Base-by-base conservation (phyloP, 495 filamentous ascomycete genomes). In the Extremus antarcticus region DNA sequence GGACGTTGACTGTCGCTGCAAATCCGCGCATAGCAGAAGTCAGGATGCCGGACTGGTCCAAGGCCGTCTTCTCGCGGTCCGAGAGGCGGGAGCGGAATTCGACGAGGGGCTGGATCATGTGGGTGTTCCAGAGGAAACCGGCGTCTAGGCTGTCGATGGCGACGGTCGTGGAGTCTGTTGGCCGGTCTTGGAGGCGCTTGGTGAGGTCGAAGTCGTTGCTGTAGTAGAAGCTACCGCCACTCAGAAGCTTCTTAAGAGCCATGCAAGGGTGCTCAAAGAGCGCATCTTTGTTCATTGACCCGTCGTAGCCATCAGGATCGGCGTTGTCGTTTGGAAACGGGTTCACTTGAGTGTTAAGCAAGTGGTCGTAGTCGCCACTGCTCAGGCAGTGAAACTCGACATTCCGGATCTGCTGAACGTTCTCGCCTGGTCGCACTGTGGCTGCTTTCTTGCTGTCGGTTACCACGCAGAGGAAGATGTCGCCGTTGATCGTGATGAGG, bases 211-310 rank as follows among this genome's bases (percentile, higher is more conserved):
- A 98, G 70, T 97, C 87, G 25, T 88, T 83, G 63, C 91, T 96
- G 68, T 95, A 98, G 67, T 97, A 97, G 65, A 98, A 98, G 13
- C 85, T 95, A n/a, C 94, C 90, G 70, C 92, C 87, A 58, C 87
- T 82, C 20, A 98, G 74, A 10, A 98, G 77, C 74, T 94, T 96
- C 65, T 90, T 90, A 48, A 98, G 62, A 39, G 90, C 87, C 51
- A 86, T 66, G 64, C 89, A 96, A 21, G 92, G 94, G 68, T 96
- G 88, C 60, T 95, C 90, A 22, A 85, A 65, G 25, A 80, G 63
- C 25, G 77, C 70, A 35, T 95, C 87, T 58, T 76, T 77, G 50
- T 78, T 73, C 25, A 83, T 79, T 58, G 77, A 73, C 65, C 84
- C 79, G 25, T 73, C 68, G 51, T 65, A 61, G 32, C 77, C 78